Evolutionary conservation across 306 rosid species (phyloP).

Genomic region (Lotus japonicus): DNA sequence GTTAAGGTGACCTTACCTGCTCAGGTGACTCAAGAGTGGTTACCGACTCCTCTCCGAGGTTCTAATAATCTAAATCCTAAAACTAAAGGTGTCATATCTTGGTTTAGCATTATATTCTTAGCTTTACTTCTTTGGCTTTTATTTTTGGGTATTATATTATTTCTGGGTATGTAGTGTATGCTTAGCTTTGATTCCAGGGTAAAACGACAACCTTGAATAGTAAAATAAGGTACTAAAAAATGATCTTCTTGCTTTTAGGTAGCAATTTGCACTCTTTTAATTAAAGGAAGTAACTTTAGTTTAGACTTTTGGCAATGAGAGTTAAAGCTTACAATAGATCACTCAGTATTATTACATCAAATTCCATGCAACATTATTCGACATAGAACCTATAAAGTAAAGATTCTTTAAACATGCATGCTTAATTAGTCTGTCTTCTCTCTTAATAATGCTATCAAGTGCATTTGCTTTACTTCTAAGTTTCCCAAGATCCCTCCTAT

Average conservation of each 20-base stretch:
- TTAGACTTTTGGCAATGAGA: not conserved
- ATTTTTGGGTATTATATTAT: not conserved
- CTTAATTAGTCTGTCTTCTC: not conserved
- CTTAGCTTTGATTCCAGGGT: conserved; percentile 22
- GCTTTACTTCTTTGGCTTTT: conserved; percentile 4
- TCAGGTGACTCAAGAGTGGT: conserved; percentile 26
- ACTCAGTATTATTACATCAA: not conserved
- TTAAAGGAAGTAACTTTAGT: not conserved
- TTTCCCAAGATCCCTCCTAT: not conserved
- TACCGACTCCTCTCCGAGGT: conserved; percentile 23
- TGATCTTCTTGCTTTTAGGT: not conserved
- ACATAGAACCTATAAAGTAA: not conserved
- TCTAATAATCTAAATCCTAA: not conserved
- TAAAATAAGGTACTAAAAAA: not conserved
- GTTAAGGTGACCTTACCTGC: conserved; percentile 39
- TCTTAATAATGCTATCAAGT: not conserved
- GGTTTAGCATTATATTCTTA: not conserved
- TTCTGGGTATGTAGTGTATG: not conserved
- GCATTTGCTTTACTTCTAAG: conserved; percentile 19
- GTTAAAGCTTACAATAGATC: not conserved
- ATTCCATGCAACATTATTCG: conserved; percentile 6
- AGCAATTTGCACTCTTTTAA: not conserved
- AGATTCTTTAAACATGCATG: conserved; percentile 16
- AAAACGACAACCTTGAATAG: conserved; percentile 4
- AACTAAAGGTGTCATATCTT: not conserved